Evolutionary conservation across 1,284 basidiomycete species (phyloP), one percentile per base, ranked within the genome.

Genomic region (Rhodotorula sp.): DNA sequence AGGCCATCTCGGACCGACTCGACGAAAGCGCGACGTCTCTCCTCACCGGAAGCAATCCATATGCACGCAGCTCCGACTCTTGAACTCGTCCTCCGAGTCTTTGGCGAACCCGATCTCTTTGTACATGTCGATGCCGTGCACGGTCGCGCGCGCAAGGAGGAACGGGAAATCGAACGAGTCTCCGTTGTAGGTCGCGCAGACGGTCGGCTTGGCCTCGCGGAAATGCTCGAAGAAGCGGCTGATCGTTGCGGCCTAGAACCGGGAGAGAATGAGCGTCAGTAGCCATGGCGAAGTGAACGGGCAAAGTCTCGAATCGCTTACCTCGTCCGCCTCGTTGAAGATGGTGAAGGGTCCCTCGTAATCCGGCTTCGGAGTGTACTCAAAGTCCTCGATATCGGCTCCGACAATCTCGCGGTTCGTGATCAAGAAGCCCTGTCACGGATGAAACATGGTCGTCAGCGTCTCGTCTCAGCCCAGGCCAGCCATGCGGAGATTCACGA

Each of bases 81-180:
- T 98, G 86, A 90, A 99, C 81, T 99, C 97, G 71, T 93, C 91
- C 81, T 99, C 97, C 3, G 87, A 85, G 81, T 99, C 97, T 76
- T 88, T 91, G 20, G 88, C 86, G 80, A 99, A 99, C 0, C 97
- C 97, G 2, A 88, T 98, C 84, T 98, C 95, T 56, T 91, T 84
- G 81, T 92, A 94, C 92, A 99, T 96, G 83, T 95, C 93, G 78
- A 99, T 91, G 0, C 94, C 95, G 79, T 97, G 94, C 1, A 87
- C 86, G 75, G 90, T 90, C 1, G 95, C 87, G 15, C 96, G 87
- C 0, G 92, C 91, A 72, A 89, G 90, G n/a, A 99, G 88, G 82
- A 98, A 99, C 0, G 97, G 97, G 78, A 99, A 99, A 86, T 99
- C 97, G 87, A 99, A 99, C 78, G 92, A 94, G 84, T 99, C 97